Evolutionary conservation across 2,329 filamentous ascomycete species (phyloP).

Genomic region (Neurospora sp.): DNA sequence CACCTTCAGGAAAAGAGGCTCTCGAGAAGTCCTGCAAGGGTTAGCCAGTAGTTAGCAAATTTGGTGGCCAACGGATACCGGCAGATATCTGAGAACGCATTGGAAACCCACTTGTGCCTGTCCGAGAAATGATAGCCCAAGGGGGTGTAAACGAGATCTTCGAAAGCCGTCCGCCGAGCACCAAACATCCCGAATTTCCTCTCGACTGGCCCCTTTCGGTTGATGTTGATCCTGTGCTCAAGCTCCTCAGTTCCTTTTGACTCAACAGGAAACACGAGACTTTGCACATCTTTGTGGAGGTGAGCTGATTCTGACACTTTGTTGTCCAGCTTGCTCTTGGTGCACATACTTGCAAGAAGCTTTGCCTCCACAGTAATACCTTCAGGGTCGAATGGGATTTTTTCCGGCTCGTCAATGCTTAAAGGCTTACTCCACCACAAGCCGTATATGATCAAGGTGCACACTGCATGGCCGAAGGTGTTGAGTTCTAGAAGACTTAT

Average conservation of each 20-base stretch:
- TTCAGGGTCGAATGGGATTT: neutral
- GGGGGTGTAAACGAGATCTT: neutral
- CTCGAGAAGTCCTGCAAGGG: neutral
- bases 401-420: neutral
- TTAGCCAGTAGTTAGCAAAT: neutral
- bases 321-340: neutral
- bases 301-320: neutral
- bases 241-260: neutral
- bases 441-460: slow-evolving; percentile 4
- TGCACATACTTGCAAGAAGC: neutral
- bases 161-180: neutral
- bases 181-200: neutral
- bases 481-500: slow-evolving; percentile 6
- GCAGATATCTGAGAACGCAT: neutral
- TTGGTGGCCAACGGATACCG: neutral
- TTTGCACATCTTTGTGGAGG: neutral
- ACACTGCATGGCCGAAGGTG: slow-evolving; percentile 5
- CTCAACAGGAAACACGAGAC: neutral
- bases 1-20: neutral
- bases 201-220: neutral
- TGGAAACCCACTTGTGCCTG: neutral
- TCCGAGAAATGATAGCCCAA: neutral
- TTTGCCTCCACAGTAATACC: neutral
- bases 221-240: neutral
- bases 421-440: slow-evolving; percentile 8